Conservation (phyloP, 306 rosid species). For the Quercus agrifolia region DNA sequence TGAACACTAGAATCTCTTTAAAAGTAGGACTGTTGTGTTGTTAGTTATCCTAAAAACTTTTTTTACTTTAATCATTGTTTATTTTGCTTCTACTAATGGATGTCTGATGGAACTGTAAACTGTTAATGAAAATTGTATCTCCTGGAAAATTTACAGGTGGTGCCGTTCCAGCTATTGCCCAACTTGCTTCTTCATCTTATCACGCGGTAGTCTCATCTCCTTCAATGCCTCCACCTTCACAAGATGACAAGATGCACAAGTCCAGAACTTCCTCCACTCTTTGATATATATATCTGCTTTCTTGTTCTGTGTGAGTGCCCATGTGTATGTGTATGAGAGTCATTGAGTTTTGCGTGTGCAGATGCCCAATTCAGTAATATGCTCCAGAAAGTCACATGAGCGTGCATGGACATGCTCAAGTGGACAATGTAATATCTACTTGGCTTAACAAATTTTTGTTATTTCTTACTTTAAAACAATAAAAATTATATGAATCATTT, state of each 20-base stretch:
- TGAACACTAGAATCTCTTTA: neutral
- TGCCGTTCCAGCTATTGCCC: slow-evolving; percentile 74
- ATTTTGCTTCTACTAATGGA: neutral
- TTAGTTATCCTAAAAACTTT: neutral
- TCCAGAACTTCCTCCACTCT: slow-evolving; percentile 68
- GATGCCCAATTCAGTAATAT: slow-evolving; percentile 21
- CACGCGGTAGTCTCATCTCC: slow-evolving; percentile 51
- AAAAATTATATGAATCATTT: neutral
- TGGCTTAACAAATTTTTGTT: neutral
- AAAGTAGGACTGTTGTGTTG: neutral
- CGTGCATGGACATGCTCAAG: neutral
- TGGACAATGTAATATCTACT: neutral
- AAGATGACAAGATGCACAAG: slow-evolving; percentile 57
- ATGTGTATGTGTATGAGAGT: neutral
- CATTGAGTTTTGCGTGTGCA: slow-evolving; percentile 12
- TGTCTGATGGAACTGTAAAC: neutral
- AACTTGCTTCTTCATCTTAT: slow-evolving; percentile 84
- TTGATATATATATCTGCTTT: slow-evolving; percentile 17
- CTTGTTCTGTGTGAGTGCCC: slow-evolving; percentile 3
- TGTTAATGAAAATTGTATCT: slow-evolving; percentile 5
- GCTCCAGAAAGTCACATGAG: slow-evolving; percentile 9
- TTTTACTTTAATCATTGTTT: neutral
- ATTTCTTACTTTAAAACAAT: neutral
- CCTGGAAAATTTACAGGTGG: slow-evolving; percentile 54
- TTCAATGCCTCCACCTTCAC: slow-evolving; percentile 34